Conservation (phyloP, 208 protist genomes). For the Trypanosoma lewisi region DNA sequence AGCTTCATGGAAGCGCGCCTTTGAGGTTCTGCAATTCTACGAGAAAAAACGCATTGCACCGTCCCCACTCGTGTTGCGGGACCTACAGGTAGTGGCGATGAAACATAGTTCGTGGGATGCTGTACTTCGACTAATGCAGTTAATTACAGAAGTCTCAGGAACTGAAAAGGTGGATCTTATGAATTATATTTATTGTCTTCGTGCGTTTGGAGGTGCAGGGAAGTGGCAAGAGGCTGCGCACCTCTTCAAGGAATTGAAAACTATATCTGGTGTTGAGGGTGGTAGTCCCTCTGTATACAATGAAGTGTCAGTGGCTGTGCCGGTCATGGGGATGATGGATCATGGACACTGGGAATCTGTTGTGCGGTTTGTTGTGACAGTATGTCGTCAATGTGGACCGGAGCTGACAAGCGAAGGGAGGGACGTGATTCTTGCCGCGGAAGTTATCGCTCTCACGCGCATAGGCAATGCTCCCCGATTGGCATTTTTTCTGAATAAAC, state of each 20-base stretch:
- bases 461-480: conserved; percentile 16
- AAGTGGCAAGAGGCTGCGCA: conserved; percentile 24
- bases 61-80: conserved; percentile 38
- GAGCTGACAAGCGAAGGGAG: conserved; percentile 22
- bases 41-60: conserved; percentile 23
- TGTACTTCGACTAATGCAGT: conserved; percentile 42
- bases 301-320: conserved; percentile 60
- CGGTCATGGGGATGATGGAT: conserved; percentile 69
- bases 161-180: conserved; percentile 49
- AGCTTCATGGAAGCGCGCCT: conserved; percentile 66
- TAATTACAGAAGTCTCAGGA: conserved; percentile 32
- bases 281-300: conserved; percentile 43
- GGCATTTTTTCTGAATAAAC: conserved; percentile 19
- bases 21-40: conserved; percentile 49
- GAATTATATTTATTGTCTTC: conserved; percentile 78
- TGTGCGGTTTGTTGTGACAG: conserved; percentile 23
- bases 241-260: conserved; percentile 21
- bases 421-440: conserved; percentile 16
- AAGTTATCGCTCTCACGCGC: conserved; percentile 17
- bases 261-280: neutral
- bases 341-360: conserved; percentile 31
- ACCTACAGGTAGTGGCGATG: conserved; percentile 68
- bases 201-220: conserved; percentile 50
- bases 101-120: conserved; percentile 66
- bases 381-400: conserved; percentile 16